Evolutionary conservation across 1,139 yeast genomes (phyloP).

Genomic region (Taphrina sp.): DNA sequence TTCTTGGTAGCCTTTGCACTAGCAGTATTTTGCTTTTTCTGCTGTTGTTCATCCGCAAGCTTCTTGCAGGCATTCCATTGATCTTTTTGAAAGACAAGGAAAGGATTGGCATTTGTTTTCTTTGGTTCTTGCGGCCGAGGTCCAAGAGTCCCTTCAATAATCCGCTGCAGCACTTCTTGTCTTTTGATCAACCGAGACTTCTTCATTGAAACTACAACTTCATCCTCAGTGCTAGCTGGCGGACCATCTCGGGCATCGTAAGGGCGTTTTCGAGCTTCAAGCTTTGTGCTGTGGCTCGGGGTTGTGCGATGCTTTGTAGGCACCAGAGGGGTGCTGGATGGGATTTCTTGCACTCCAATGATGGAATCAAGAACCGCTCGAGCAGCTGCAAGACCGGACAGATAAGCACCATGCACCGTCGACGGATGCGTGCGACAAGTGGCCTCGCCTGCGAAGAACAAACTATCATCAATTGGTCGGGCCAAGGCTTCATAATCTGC

Average conservation of each 20-base stretch:
- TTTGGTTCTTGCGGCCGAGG: constrained; percentile 48
- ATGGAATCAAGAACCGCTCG: constrained; percentile 47
- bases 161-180: constrained; percentile 44
- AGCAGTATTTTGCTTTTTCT: constrained; percentile 41
- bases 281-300: constrained; percentile 1
- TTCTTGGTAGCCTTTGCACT: constrained; percentile 46
- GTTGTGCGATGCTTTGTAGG: constrained; percentile 39
- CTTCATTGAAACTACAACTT: constrained; percentile 30
- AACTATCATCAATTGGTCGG: constrained; percentile 42
- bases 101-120: constrained; percentile 48
- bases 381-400: constrained; percentile 50
- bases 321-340: constrained; percentile 44
- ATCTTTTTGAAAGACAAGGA: constrained; percentile 48
- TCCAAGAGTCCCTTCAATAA: constrained; percentile 43
- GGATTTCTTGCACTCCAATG: constrained; percentile 47
- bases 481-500: constrained; percentile 49
- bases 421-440: constrained; percentile 49
- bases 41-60: constrained; percentile 45
- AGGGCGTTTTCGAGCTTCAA: neutral
- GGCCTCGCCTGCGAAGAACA: constrained; percentile 52
- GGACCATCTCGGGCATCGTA: neutral
- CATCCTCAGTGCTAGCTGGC: constrained; percentile 6
- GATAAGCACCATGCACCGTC: constrained; percentile 50
- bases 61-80: constrained; percentile 48
- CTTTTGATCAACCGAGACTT: constrained; percentile 37